Evolutionary conservation across 2,329 filamentous ascomycete species (phyloP).

Genomic region (Zymoseptoria passerinii): DNA sequence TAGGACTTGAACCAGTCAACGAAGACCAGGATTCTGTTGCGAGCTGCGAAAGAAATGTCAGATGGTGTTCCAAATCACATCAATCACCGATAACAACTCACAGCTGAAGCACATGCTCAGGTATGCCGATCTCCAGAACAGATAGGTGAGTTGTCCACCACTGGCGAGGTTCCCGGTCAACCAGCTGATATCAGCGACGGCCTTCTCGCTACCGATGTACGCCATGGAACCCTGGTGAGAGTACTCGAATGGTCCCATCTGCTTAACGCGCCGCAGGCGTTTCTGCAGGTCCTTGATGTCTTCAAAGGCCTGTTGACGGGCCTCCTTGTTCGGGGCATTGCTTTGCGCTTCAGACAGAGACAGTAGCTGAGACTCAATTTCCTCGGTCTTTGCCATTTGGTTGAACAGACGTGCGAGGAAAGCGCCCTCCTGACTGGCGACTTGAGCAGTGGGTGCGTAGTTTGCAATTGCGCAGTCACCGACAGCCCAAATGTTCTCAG

Average conservation of each 20-base stretch:
- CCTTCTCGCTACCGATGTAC: conserved; percentile 97
- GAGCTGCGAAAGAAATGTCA: conserved; percentile 47
- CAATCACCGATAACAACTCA: conserved; percentile 44
- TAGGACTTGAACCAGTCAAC: conserved; percentile 97
- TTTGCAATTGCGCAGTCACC: conserved; percentile 96
- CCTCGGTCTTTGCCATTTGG: conserved; percentile 93
- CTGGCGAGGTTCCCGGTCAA: conserved; percentile 92
- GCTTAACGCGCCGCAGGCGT: conserved; percentile 79
- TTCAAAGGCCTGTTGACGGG: conserved; percentile 50
- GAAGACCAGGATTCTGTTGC: conserved; percentile 86
- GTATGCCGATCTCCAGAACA: conserved; percentile 98
- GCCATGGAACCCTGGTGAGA: conserved; percentile 93
- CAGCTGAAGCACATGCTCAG: conserved; percentile 99
- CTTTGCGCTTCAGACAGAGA: conserved; percentile 54
- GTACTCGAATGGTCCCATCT: conserved; percentile 97
- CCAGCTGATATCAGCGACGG: conserved; percentile 95
- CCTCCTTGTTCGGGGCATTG: conserved; percentile 58
- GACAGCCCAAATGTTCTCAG: conserved; percentile 95
- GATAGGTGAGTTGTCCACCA: conserved; percentile 80
- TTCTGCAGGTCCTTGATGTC: conserved; percentile 84
- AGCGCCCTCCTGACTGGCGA: conserved; percentile 87
- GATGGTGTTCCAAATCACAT: background rate
- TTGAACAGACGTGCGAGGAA: conserved; percentile 97
- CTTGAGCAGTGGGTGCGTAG: conserved; percentile 95
- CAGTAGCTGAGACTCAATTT: conserved; percentile 66